Evolutionary conservation across 2,329 filamentous ascomycete genomes (phyloP).

Genomic region (Corniculantispora saksenae): DNA sequence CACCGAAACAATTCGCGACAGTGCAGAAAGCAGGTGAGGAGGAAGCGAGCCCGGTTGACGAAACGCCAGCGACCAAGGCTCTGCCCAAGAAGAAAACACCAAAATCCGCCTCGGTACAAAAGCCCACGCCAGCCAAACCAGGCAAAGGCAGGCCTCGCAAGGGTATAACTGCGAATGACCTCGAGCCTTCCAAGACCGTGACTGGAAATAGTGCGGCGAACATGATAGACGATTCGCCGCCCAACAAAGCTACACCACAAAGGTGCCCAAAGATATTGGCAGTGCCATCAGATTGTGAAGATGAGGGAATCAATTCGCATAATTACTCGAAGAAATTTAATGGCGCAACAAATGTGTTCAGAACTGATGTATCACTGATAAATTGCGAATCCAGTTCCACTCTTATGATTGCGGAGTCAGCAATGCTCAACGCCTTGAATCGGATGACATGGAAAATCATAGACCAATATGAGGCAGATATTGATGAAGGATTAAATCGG

Average conservation of each 20-base stretch:
- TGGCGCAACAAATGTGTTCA: too few relatives aligned
- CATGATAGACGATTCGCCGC: not conserved
- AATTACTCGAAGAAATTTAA: not conserved
- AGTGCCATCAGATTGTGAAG: not conserved
- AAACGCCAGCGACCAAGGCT: not conserved
- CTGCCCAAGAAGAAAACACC: too few relatives aligned
- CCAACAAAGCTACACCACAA: not conserved
- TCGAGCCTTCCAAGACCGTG: too few relatives aligned
- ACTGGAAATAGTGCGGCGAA: too few relatives aligned
- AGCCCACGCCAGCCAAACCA: too few relatives aligned
- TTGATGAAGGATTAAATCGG: constrained; percentile 26
- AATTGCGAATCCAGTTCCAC: not conserved
- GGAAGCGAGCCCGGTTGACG: not conserved
- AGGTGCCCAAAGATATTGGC: not conserved
- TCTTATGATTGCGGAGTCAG: constrained; percentile 30
- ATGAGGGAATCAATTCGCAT: not conserved
- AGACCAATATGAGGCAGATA: constrained; percentile 36
- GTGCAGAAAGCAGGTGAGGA: not conserved
- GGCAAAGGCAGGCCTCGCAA: too few relatives aligned
- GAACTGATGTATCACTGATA: too few relatives aligned
- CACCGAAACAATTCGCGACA: not conserved
- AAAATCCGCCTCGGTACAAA: not conserved
- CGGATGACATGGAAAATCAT: constrained; percentile 29
- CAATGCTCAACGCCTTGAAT: constrained; percentile 29
- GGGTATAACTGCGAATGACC: too few relatives aligned